Evolutionary conservation across 2,329 filamentous ascomycete species (phyloP).

Genomic region (Pseudogymnoascus sp.): DNA sequence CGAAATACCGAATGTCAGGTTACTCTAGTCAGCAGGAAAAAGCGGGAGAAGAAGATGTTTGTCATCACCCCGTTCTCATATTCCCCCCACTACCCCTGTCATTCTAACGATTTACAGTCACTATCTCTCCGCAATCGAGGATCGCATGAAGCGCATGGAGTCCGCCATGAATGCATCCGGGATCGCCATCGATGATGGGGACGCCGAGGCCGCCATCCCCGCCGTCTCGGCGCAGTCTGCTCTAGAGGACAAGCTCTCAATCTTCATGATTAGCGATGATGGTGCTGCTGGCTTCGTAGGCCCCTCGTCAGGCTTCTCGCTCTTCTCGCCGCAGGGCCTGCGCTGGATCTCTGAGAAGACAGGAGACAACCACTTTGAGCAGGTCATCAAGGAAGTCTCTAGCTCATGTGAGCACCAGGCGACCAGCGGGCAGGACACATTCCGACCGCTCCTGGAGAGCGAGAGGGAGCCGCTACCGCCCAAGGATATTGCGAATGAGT

Average conservation of each 20-base stretch:
- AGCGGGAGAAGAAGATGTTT: slow-evolving; percentile 19
- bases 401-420: background rate
- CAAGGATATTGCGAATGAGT: slow-evolving; percentile 10
- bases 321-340: slow-evolving; percentile 22
- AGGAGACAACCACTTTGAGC: slow-evolving; percentile 11
- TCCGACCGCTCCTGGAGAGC: background rate
- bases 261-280: slow-evolving; percentile 16
- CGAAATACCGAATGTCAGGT: slow-evolving; percentile 19
- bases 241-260: slow-evolving; percentile 14
- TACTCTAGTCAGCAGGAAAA: slow-evolving; percentile 22
- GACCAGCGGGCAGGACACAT: background rate
- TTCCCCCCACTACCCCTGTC: slow-evolving; percentile 4
- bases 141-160: slow-evolving; percentile 22
- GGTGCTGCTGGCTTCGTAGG: slow-evolving; percentile 17
- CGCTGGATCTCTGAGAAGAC: slow-evolving; percentile 19
- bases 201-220: background rate
- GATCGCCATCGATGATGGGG: background rate
- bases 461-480: slow-evolving; percentile 12
- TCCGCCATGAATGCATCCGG: slow-evolving; percentile 17
- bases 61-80: background rate
- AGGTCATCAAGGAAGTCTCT: background rate
- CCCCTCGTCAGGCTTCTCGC: slow-evolving; percentile 20
- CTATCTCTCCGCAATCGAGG: slow-evolving; percentile 19
- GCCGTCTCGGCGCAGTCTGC: background rate
- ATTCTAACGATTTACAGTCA: background rate